These are phyloP conservation scores for Leishmania guyanensis DNA, from an alignment of 208 protist genomes.

Conservation along the genomic window DNA sequence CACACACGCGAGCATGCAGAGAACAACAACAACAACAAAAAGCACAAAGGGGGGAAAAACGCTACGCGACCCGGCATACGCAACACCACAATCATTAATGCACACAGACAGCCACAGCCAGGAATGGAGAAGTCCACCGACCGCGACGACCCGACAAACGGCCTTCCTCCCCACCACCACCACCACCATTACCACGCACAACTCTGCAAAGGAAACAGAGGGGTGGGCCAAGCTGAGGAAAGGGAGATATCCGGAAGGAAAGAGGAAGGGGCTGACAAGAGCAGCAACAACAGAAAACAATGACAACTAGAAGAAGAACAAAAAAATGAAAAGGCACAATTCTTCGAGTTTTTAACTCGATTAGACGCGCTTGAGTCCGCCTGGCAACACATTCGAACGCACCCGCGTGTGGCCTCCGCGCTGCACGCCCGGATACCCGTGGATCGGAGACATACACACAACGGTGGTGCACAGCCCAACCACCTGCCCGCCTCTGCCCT, in stretches of 20 bases:
- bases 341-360: background rate
- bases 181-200: background rate
- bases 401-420: background rate
- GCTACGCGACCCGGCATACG: background rate
- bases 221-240: background rate
- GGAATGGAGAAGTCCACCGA: background rate
- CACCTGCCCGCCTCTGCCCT: background rate
- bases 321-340: background rate
- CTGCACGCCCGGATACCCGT: background rate
- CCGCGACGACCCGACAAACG: background rate
- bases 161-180: background rate
- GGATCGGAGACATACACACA: background rate
- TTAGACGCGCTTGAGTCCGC: background rate
- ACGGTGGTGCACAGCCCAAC: background rate
- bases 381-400: background rate
- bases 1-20: background rate
- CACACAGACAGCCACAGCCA: background rate
- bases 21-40: background rate
- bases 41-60: background rate
- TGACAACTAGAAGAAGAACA: background rate
- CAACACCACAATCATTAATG: background rate
- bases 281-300: background rate
- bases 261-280: background rate
- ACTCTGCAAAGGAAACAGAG: background rate
- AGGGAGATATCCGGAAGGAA: background rate